A percentile compares a stretch with the other conserved stretches of the same genome.
phyloP scores from a whole-genome alignment of 805 yeast species.

The Nakazawaea laoshanensis region DNA sequence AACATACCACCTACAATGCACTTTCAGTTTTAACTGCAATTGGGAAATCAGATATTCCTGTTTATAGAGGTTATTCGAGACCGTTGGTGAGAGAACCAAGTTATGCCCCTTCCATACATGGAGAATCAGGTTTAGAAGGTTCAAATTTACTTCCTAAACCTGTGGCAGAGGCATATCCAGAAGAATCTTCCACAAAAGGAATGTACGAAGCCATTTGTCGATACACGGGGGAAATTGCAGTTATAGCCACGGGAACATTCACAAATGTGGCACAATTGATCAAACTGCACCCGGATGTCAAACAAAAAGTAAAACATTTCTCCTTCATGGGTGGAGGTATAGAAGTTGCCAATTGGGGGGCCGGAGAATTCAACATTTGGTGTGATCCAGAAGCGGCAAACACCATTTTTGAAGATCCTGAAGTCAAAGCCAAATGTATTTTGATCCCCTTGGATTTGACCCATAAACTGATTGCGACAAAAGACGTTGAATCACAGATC shows the following conservation, averaged over 20 bases:
- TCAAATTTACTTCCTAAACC: conserved; percentile 50
- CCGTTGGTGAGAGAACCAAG: conserved; percentile 47
- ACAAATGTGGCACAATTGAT: conserved; percentile 29
- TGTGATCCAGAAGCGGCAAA: conserved; percentile 74
- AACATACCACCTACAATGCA: conserved; percentile 62
- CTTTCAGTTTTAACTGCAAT: conserved; percentile 58
- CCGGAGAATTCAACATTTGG: conserved; percentile 70
- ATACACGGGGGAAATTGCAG: conserved; percentile 21
- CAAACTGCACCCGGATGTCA: conserved; percentile 22
- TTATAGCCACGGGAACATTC: conserved; percentile 32
- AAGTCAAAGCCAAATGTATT: conserved; percentile 38
- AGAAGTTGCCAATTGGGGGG: conserved; percentile 24
- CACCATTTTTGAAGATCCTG: conserved; percentile 37
- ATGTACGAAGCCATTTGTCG: conserved; percentile 19
- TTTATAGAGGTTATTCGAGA: conserved; percentile 53
- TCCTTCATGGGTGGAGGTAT: conserved; percentile 35
- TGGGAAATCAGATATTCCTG: conserved; percentile 40
- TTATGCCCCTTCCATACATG: conserved; percentile 62
- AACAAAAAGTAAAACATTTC: conserved; percentile 21
- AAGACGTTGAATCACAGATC: conserved; percentile 28
- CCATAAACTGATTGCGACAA: conserved; percentile 50
- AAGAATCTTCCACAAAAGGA: conserved; percentile 19
- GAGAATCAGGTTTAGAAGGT: conserved; percentile 74
- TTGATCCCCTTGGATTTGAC: conserved; percentile 66
- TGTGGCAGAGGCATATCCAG: conserved; percentile 12